Conservation (phyloP, 208 protist genomes). For the Trypanosoma lewisi region DNA sequence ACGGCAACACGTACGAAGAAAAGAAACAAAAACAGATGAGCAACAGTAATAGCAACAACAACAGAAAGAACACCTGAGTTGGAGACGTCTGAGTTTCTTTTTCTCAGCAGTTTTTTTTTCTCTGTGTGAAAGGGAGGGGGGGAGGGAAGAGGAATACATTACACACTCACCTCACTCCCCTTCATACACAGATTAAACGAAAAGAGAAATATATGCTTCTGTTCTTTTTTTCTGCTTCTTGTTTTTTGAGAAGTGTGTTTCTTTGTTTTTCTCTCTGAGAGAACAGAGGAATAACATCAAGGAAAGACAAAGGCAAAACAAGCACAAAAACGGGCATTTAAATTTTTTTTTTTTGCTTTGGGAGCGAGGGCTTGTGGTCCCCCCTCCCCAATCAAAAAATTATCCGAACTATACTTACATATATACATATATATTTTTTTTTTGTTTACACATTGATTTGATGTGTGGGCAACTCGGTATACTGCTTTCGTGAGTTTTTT, state of each 20-base stretch:
- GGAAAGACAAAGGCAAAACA: background rate
- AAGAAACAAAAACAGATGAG: too few species aligned
- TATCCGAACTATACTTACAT: background rate
- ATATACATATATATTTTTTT: slow-evolving; percentile 1
- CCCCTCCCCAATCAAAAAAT: too few species aligned
- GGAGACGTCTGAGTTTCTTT: too few species aligned
- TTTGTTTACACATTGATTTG: background rate
- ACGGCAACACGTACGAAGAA: too few species aligned
- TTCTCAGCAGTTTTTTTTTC: too few species aligned
- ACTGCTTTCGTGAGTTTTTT: slow-evolving; percentile 29
- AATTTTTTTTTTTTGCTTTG: background rate
- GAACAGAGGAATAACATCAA: background rate
- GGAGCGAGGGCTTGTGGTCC: background rate
- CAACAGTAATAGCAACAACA: too few species aligned
- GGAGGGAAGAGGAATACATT: too few species aligned
- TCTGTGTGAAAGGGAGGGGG: too few species aligned
- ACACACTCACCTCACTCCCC: too few species aligned
- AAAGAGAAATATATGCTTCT: slow-evolving; percentile 7
- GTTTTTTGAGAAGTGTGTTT: background rate
- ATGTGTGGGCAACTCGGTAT: slow-evolving; percentile 15
- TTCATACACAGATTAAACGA: too few species aligned
- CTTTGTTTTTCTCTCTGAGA: background rate
- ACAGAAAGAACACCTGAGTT: too few species aligned
- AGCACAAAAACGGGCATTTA: background rate
- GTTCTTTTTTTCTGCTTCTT: slow-evolving; percentile 1